Percentiles rank a stretch among this genome's conserved stretches.
Evolutionary conservation across 768 basidiomycete genomes (phyloP).

Genomic region (Phanerodontia chrysosporium): DNA sequence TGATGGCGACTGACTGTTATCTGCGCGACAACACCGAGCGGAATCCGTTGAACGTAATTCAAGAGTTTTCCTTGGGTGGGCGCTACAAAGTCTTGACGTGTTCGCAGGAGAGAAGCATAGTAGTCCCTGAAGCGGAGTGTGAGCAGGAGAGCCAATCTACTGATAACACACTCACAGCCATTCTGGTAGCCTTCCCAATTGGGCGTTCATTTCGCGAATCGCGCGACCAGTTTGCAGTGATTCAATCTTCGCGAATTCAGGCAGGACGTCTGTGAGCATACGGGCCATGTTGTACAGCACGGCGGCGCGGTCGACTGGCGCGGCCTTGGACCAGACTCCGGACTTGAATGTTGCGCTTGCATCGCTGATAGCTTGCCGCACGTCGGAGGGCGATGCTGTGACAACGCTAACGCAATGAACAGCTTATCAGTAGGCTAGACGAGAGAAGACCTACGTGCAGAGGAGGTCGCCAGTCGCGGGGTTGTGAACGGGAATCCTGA

Average conservation of each 20-base stretch:
- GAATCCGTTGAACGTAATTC: slow-evolving; percentile 75
- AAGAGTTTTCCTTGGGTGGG: slow-evolving; percentile 78
- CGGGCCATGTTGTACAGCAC: slow-evolving; percentile 64
- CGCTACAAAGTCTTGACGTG: slow-evolving; percentile 62
- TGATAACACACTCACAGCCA: slow-evolving; percentile 61
- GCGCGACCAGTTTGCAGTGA: slow-evolving; percentile 74
- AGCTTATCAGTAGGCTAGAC: neutral
- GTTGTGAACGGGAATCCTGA: slow-evolving; percentile 54
- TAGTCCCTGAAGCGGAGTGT: slow-evolving; percentile 57
- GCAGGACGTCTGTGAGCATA: slow-evolving; percentile 50
- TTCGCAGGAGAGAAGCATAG: slow-evolving; percentile 69
- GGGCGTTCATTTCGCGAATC: slow-evolving; percentile 81
- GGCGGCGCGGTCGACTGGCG: slow-evolving; percentile 55
- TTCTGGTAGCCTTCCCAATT: slow-evolving; percentile 74
- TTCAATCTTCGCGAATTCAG: slow-evolving; percentile 62
- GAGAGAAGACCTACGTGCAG: slow-evolving; percentile 44
- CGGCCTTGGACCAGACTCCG: slow-evolving; percentile 68
- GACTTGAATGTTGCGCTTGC: slow-evolving; percentile 60
- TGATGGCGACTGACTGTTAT: slow-evolving; percentile 55
- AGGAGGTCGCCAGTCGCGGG: slow-evolving; percentile 64
- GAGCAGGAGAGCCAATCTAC: neutral
- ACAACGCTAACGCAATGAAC: slow-evolving; percentile 39
- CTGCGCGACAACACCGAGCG: slow-evolving; percentile 86
- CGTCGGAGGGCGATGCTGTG: slow-evolving; percentile 47
- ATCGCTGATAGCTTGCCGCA: slow-evolving; percentile 44